Percentiles rank a stretch among this genome's conserved stretches.
Evolutionary conservation across 495 filamentous ascomycete species (phyloP).

Genomic region (Talaromyces thailandensis): DNA sequence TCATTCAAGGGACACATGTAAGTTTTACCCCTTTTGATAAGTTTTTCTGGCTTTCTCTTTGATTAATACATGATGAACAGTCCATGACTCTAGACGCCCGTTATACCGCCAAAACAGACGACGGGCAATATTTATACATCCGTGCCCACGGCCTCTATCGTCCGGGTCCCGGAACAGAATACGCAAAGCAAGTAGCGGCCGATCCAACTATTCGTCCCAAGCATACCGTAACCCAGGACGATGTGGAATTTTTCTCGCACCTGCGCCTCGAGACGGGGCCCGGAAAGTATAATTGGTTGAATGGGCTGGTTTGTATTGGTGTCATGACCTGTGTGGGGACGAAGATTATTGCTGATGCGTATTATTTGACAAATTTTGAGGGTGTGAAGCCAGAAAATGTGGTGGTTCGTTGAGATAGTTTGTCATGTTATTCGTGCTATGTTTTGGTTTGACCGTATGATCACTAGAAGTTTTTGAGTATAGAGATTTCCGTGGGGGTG

Average conservation of each 20-base stretch:
- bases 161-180: conserved; percentile 21
- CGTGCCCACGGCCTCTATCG: conserved; percentile 26
- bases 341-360: conserved; percentile 26
- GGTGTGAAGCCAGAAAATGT: conserved; percentile 21
- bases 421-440: too few species aligned
- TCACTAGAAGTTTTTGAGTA: too few species aligned
- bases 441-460: too few species aligned
- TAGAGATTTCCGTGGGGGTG: too few species aligned
- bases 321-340: conserved; percentile 23
- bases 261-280: too few species aligned
- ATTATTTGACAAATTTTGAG: conserved; percentile 25
- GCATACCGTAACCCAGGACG: too few species aligned
- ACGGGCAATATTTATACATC: conserved; percentile 20
- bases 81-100: conserved; percentile 26
- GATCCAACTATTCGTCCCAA: too few species aligned
- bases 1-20: too few species aligned
- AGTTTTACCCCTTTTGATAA: too few species aligned
- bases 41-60: too few species aligned
- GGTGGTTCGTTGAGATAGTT: conserved; percentile 9
- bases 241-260: too few species aligned
- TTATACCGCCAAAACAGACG: conserved; percentile 19
- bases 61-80: conserved; percentile 1
- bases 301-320: conserved; percentile 23
- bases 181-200: neutral
- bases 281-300: conserved; percentile 22